phyloP scores from a whole-genome alignment of 768 basidiomycete species.

The Pisolithus sp. region DNA sequence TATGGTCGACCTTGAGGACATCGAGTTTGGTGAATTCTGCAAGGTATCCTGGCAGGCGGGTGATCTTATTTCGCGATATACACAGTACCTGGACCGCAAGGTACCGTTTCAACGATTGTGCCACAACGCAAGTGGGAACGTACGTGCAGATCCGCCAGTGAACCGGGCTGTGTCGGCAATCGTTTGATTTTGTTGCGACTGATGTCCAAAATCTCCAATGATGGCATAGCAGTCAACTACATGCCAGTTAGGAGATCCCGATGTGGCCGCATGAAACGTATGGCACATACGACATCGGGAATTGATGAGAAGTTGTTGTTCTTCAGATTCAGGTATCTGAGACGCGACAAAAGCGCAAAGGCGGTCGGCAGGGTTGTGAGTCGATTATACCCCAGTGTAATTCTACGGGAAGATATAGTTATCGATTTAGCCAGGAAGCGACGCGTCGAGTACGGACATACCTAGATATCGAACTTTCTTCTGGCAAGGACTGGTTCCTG shows the following conservation, averaged over 20 bases:
- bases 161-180: constrained; percentile 75
- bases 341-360: constrained; percentile 62
- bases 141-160: constrained; percentile 70
- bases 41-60: constrained; percentile 73
- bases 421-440: constrained; percentile 4
- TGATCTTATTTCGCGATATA: constrained; percentile 79
- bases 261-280: constrained; percentile 1
- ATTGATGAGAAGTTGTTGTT: constrained; percentile 77
- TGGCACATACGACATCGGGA: constrained; percentile 72
- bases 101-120: neutral
- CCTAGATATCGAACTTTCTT: constrained; percentile 56
- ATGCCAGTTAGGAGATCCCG: constrained; percentile 7
- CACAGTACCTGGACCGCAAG: constrained; percentile 62
- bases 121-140: constrained; percentile 12
- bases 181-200: constrained; percentile 85
- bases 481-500: constrained; percentile 38
- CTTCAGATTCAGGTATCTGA: constrained; percentile 85
- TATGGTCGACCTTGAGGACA: constrained; percentile 81
- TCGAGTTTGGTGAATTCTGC: constrained; percentile 64
- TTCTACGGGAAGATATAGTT: constrained; percentile 37
- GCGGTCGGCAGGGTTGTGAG: constrained; percentile 70
- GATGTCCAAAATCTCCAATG: constrained; percentile 90
- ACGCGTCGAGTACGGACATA: constrained; percentile 25
- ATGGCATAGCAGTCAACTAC: constrained; percentile 78
- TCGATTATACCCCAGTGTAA: constrained; percentile 83